These are phyloP conservation scores for Globisporangium uncinulatum DNA, from an alignment of 352 stramenopile genomes.

Conservation along the genomic window DNA sequence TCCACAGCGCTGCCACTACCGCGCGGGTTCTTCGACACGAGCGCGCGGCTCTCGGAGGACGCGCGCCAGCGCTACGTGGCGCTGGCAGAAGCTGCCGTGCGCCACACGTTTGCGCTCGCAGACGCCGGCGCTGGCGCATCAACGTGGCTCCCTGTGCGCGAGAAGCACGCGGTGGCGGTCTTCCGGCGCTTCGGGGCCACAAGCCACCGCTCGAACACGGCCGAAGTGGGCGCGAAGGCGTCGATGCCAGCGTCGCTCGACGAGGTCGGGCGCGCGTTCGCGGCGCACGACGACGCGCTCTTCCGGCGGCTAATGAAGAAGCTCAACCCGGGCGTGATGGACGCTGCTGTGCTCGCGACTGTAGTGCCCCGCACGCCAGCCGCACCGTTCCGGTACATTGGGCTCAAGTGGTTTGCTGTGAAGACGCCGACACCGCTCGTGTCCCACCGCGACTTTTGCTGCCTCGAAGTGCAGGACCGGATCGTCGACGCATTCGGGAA, in stretches of 20 bases:
- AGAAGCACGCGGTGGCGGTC: conserved; percentile 79
- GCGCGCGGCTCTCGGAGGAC: conserved; percentile 57
- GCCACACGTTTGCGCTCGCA: conserved; percentile 77
- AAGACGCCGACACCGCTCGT: conserved; percentile 79
- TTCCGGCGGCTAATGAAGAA: conserved; percentile 81
- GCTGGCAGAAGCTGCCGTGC: conserved; percentile 75
- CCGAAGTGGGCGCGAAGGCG: conserved; percentile 70
- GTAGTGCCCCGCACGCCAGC: conserved; percentile 69
- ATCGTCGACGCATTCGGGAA: conserved; percentile 78
- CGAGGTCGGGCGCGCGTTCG: conserved; percentile 69
- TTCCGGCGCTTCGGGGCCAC: conserved; percentile 70
- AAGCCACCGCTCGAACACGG: conserved; percentile 73
- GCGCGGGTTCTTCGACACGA: conserved; percentile 72
- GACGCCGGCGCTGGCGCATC: conserved; percentile 43
- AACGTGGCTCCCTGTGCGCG: conserved; percentile 81
- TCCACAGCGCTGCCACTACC: conserved; percentile 65
- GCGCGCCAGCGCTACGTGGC: conserved; percentile 73
- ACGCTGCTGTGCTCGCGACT: conserved; percentile 72
- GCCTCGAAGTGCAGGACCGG: conserved; percentile 81
- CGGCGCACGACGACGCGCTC: conserved; percentile 71
- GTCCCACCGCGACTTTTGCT: conserved; percentile 82
- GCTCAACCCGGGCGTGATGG: conserved; percentile 62
- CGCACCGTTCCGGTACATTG: conserved; percentile 78
- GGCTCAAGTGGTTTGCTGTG: conserved; percentile 85
- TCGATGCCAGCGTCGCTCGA: conserved; percentile 63